Conservation (phyloP, 805 yeast species). For the Yamadazyma phyllophila region DNA sequence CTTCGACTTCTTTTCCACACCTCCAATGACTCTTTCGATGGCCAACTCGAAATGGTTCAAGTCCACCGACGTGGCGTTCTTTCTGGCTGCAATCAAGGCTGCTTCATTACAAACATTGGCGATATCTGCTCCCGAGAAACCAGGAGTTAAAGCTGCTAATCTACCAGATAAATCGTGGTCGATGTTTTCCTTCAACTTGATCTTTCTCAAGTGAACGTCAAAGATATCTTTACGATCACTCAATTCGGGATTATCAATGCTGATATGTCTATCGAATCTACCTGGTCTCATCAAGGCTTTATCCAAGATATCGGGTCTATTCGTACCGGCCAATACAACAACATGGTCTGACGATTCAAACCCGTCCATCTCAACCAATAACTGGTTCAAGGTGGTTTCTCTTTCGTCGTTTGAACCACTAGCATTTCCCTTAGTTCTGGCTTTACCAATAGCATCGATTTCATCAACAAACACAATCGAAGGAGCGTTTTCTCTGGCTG, state of each 20-base stretch:
- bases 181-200: conserved; percentile 41
- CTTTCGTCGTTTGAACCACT: conserved; percentile 85
- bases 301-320: conserved; percentile 87
- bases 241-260: conserved; percentile 82
- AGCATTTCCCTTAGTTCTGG: conserved; percentile 66
- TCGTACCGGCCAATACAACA: conserved; percentile 93
- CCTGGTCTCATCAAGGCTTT: conserved; percentile 92
- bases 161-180: conserved; percentile 65
- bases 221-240: conserved; percentile 88
- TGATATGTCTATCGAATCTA: conserved; percentile 86
- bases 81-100: conserved; percentile 88
- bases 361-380: conserved; percentile 95
- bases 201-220: conserved; percentile 72
- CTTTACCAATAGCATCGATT: conserved; percentile 94
- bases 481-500: conserved; percentile 88
- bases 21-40: conserved; percentile 91
- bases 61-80: conserved; percentile 58
- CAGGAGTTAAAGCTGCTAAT: conserved; percentile 89
- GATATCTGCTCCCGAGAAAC: conserved; percentile 94
- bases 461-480: conserved; percentile 90
- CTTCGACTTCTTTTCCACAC: conserved; percentile 83
- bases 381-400: conserved; percentile 88
- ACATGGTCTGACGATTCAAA: conserved; percentile 85
- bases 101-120: conserved; percentile 95
- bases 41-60: conserved; percentile 84